A percentile compares a stretch with the other conserved stretches of the same genome.
These are phyloP conservation scores for Rauvolfia tetraphylla DNA, from an alignment of 257 asterid species.

Conservation along the genomic window DNA sequence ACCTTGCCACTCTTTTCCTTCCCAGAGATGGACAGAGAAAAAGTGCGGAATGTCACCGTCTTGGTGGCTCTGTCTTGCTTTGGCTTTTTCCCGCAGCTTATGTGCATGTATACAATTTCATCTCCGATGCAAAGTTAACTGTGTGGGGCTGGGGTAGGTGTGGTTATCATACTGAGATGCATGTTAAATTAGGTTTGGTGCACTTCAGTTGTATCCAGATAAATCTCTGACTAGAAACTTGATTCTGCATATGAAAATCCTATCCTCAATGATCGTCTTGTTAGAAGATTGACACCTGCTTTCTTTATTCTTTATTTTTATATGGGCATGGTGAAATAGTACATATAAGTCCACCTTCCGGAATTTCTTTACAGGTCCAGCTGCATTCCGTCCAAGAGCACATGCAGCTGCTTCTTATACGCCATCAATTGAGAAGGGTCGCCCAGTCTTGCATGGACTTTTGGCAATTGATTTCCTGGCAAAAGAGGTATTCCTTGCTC, in stretches of 20 bases:
- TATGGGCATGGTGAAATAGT: not conserved
- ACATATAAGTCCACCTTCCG: not conserved
- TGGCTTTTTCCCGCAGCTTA: not conserved
- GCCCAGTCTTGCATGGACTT: conserved; percentile 95
- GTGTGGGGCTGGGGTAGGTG: not conserved
- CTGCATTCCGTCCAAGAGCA: conserved; percentile 98
- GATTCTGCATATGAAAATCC: not conserved
- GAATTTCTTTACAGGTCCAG: conserved; percentile 63
- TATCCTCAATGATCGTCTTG: not conserved
- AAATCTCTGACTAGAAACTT: not conserved
- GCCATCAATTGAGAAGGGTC: conserved; percentile 77
- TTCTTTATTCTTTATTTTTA: not conserved
- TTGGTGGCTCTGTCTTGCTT: not conserved
- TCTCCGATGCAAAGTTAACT: not conserved
- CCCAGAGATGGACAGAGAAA: not conserved
- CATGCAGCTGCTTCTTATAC: conserved; percentile 67
- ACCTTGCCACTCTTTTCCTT: no score
- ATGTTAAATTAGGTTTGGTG: not conserved
- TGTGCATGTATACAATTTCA: not conserved
- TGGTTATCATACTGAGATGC: not conserved
- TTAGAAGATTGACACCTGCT: not conserved
- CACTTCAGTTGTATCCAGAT: not conserved
- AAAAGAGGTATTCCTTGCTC: conserved; percentile 64
- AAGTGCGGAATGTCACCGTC: not conserved
- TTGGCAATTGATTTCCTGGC: conserved; percentile 91